phyloP scores from a whole-genome alignment of 176 grass and related monocot species.

The Triticum urartu region DNA sequence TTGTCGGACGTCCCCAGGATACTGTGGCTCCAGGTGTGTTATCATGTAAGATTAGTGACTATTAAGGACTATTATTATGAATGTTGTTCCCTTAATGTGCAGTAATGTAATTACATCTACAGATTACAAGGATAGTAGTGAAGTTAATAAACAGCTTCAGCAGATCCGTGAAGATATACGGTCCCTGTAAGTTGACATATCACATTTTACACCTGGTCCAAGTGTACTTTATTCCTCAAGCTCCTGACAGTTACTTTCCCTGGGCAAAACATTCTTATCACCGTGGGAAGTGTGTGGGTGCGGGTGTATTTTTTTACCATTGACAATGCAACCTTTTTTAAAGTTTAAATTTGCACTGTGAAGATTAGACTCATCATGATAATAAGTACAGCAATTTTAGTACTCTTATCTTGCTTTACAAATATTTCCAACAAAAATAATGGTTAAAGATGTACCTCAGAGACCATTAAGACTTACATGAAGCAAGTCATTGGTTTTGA shows the following conservation, averaged over 20 bases:
- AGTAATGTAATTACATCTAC: slow-evolving; percentile 44
- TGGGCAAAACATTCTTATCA: background rate
- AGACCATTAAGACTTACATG: background rate
- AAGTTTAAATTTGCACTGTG: background rate
- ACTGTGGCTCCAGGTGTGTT: slow-evolving; percentile 29
- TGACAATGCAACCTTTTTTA: slow-evolving; percentile 9
- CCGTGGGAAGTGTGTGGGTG: background rate
- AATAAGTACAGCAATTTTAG: background rate
- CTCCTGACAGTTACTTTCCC: slow-evolving; percentile 3
- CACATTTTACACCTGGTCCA: background rate
- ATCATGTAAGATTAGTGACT: slow-evolving; percentile 37
- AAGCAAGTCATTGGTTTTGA: background rate
- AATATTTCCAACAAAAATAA: background rate
- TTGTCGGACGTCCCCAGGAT: slow-evolving; percentile 31
- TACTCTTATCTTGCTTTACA: background rate
- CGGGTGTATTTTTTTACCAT: slow-evolving; percentile 14
- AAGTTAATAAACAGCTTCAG: slow-evolving; percentile 60
- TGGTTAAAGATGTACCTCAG: background rate
- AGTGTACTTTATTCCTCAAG: slow-evolving; percentile 7
- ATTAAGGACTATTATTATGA: background rate
- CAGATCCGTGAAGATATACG: slow-evolving; percentile 67
- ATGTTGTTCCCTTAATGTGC: slow-evolving; percentile 20
- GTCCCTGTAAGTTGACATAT: slow-evolving; percentile 69
- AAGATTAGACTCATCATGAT: background rate
- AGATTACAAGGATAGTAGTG: slow-evolving; percentile 59